Base-by-base conservation (phyloP, 306 rosid genomes). In the Trichosanthes cucumerina region DNA sequence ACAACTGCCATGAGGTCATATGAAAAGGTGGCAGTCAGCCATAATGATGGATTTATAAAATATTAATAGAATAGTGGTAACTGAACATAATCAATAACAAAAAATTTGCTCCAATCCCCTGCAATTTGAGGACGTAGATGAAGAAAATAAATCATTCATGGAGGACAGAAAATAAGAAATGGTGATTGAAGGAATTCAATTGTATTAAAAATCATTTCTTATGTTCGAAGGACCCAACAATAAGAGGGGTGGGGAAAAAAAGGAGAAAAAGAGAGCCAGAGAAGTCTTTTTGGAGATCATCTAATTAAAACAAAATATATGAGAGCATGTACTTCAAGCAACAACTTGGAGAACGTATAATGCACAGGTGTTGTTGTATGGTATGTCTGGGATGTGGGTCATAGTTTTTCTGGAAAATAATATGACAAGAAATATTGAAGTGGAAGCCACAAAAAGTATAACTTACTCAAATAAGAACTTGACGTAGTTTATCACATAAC, bases 401-500 rank as follows among this genome's bases (percentile, higher is more conserved):
- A 9, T 38, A 36, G 72, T 38, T 38, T 19, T 15, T 2, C 13
- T 2, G 33, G 47, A 26, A 36, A 64, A 16, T 23, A 76, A 39
- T 49, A 12, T 54, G 28, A 52, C 44, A 66, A 19, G 16, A 18
- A 66, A 79, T 43, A 16, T 5, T 78, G 33, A 53, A 58, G 34
- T 54, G 56, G 72, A 70, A 21, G 50, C 57, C 56, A 81, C 6
- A 70, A 54, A 77, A 86, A 79, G 26, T 23, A 76, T 80, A 56
- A 87, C 97, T 88, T 83, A 95, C 99, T 95, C 97, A 21, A 86
- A 91, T 15, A 92, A 83, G 80, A 95, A 96, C 80, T 96, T 96
- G 49, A 96, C 91, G 15, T 95, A 95, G 81, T 95, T 95, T 79
- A 95, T 95, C 84, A 95, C 99, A 63, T 96, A 96, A 89, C 96